Evolutionary conservation across 148 eudicot species (phyloP).

Genomic region (Rhododendron vialii): DNA sequence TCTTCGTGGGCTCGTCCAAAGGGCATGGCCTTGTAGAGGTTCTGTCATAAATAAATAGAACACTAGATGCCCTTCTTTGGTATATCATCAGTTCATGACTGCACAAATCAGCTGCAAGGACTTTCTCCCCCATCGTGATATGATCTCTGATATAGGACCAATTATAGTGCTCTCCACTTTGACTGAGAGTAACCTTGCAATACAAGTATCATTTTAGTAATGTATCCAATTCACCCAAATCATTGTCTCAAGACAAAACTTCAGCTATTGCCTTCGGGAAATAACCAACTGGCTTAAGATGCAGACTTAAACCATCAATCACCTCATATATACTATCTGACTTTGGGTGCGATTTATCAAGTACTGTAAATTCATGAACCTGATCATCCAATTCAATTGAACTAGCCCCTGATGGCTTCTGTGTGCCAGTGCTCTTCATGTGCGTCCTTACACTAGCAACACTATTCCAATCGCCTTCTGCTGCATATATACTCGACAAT

Average conservation of each 20-base stretch:
- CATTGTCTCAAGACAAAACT: neutral
- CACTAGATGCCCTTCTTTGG: neutral
- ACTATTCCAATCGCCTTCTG: conserved; percentile 70
- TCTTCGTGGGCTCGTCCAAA: neutral
- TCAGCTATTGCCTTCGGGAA: neutral
- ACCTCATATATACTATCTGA: neutral
- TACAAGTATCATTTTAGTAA: neutral
- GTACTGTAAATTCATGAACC: conserved; percentile 68
- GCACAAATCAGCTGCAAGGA: neutral
- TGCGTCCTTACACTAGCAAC: conserved; percentile 53
- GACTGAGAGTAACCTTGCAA: neutral
- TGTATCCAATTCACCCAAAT: neutral
- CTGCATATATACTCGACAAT: conserved; percentile 79
- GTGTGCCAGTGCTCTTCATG: conserved; percentile 49
- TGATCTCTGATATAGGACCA: neutral
- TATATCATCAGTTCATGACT: neutral
- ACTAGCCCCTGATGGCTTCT: conserved; percentile 76
- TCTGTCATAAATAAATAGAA: neutral
- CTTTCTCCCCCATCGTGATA: neutral
- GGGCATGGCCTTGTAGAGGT: neutral
- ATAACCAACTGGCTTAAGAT: neutral
- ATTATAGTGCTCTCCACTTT: neutral
- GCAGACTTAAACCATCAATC: conserved; percentile 1
- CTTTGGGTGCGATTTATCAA: conserved; percentile 30
- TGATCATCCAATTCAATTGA: conserved; percentile 54